Base-by-base conservation (phyloP, 768 basidiomycete species). In the Sutorius australiensis region DNA sequence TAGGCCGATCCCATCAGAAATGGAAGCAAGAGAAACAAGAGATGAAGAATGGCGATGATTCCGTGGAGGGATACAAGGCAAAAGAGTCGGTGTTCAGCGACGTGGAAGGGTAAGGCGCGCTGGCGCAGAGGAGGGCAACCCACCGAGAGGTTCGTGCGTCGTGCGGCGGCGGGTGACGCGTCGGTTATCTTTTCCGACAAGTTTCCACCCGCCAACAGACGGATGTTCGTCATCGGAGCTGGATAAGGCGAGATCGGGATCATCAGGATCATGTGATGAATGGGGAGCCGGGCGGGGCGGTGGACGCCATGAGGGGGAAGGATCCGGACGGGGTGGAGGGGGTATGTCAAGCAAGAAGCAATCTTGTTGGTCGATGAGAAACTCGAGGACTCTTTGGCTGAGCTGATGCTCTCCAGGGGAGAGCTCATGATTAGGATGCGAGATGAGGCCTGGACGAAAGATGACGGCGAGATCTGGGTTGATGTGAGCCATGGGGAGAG, bases 321-420 rank as follows among this genome's bases (percentile, higher is more conserved):
- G 64, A 19, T 71, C 65, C 0, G 72, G 48, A 2, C 67, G 70
- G 17, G 82, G 80, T 3, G 89, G 87, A 2, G 88, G 83, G 6
- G 89, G 82, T 38, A 90, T 87, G 61, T 90, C 93, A 46, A 97
- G 73, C 79, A 95, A 81, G 71, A 99, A 99, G 80, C 87, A 87
- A 64, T 95, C 94, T 67, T 98, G 95, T 57, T 98, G 87, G n/a
- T 83, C 87, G 60, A 99, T 97, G 48, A 99, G 77, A 68, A 97
- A 98, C 67, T 98, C 94, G 46, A 99, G 79, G 28, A 98, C 95
- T 51, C 79, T 77, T 70, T 97, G 95, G 58, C 88, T 92, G 8
- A 92, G 79, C 9, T 83, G 81, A 72, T 98, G 93, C 65, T 95
- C 92, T 42, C 80, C 73, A 0, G 93, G 93, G 6, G 81, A 82